phyloP scores from a whole-genome alignment of 768 basidiomycete species.

The Hemileccinum rubropunctum region DNA sequence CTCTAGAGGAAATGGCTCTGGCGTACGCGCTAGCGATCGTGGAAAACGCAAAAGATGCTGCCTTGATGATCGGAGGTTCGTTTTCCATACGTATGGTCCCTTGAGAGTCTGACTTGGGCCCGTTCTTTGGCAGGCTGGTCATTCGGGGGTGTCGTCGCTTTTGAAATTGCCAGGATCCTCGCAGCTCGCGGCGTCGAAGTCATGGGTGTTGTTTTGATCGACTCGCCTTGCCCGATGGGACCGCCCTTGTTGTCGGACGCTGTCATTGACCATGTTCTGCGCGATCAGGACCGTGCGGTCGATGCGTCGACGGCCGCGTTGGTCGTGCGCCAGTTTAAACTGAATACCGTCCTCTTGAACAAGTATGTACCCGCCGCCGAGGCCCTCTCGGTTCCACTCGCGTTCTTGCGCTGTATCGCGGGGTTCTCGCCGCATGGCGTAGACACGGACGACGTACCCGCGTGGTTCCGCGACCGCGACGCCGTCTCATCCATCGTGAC shows the following conservation, averaged over 20 bases:
- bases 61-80: constrained; percentile 58
- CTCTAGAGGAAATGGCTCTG: constrained; percentile 49
- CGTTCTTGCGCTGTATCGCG: constrained; percentile 53
- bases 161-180: constrained; percentile 58
- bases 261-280: constrained; percentile 48
- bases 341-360: constrained; percentile 46
- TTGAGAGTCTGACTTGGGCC: not conserved
- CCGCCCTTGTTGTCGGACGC: constrained; percentile 50
- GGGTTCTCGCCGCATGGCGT: constrained; percentile 35
- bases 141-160: constrained; percentile 72
- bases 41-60: constrained; percentile 32
- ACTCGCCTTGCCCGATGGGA: constrained; percentile 58
- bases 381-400: constrained; percentile 33
- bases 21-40: constrained; percentile 45
- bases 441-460: constrained; percentile 36
- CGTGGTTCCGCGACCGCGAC: constrained; percentile 52
- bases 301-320: constrained; percentile 34
- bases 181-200: constrained; percentile 38
- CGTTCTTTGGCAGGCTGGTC: constrained; percentile 58
- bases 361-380: constrained; percentile 40
- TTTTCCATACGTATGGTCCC: not conserved
- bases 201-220: constrained; percentile 62
- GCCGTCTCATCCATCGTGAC: constrained; percentile 29
- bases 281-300: constrained; percentile 27
- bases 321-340: constrained; percentile 47